Evolutionary conservation across 495 filamentous ascomycete species (phyloP).

Genomic region (Aspergillus nanangensis): DNA sequence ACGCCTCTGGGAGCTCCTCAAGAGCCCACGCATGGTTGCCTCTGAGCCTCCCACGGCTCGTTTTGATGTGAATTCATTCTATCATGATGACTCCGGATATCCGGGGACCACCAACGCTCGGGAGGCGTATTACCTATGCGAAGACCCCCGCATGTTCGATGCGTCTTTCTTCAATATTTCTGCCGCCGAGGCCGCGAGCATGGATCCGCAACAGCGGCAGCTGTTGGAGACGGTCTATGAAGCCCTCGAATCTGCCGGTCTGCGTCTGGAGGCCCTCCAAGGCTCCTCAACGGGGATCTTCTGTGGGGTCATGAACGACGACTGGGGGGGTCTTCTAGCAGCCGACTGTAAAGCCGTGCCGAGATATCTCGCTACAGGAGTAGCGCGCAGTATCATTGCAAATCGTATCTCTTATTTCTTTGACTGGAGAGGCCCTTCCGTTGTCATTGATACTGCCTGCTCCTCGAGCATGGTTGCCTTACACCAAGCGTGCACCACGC

Average conservation of each 20-base stretch:
- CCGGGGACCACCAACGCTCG: constrained; percentile 9
- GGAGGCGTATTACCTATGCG: constrained; percentile 32
- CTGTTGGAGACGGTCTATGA: constrained; percentile 31
- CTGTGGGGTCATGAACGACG: constrained; percentile 19
- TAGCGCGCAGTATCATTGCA: constrained; percentile 26
- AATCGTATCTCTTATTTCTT: constrained; percentile 43
- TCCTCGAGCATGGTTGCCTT: constrained; percentile 46
- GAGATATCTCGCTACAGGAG: neutral
- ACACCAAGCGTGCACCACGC: constrained; percentile 48
- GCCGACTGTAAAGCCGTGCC: neutral
- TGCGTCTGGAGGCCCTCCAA: constrained; percentile 18
- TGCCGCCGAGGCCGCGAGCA: constrained; percentile 21
- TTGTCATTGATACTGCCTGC: constrained; percentile 49
- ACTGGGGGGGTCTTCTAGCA: constrained; percentile 7
- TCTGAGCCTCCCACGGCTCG: constrained; percentile 10
- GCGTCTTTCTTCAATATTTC: constrained; percentile 37
- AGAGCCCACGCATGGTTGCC: constrained; percentile 19
- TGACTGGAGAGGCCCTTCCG: constrained; percentile 34
- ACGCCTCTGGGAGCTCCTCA: constrained; percentile 20
- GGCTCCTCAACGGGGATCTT: constrained; percentile 8
- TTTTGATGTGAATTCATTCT: constrained; percentile 32
- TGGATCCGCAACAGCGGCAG: constrained; percentile 36
- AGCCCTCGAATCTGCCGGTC: constrained; percentile 34
- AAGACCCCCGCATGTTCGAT: constrained; percentile 46
- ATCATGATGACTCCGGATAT: constrained; percentile 15